Conservation (phyloP, 805 yeast genomes). For the Starmerella ratchasimensis region DNA sequence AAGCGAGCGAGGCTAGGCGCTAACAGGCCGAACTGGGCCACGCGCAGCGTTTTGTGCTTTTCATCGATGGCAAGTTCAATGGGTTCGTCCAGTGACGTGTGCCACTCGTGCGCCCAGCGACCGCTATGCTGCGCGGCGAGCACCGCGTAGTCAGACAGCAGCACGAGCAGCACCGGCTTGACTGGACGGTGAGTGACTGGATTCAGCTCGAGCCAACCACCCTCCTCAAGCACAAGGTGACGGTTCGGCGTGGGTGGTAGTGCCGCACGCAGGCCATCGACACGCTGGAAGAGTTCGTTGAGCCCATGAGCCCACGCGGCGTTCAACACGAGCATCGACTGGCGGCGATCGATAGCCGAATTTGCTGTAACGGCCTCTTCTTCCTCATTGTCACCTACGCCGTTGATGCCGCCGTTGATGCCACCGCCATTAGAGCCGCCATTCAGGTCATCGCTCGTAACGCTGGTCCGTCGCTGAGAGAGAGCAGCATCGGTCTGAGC, state of each 20-base stretch:
- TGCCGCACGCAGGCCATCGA: slow-evolving; percentile 80
- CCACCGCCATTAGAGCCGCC: slow-evolving; percentile 2
- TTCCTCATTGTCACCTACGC: slow-evolving; percentile 4
- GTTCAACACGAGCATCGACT: slow-evolving; percentile 58
- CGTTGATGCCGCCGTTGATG: slow-evolving; percentile 1
- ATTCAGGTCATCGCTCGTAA: slow-evolving; percentile 18
- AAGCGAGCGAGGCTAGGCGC: slow-evolving; percentile 13
- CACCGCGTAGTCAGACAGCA: slow-evolving; percentile 63
- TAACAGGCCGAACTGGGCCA: slow-evolving; percentile 28
- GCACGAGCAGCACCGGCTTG: slow-evolving; percentile 59
- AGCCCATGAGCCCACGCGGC: slow-evolving; percentile 70
- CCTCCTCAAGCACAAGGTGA: slow-evolving; percentile 65
- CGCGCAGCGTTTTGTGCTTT: slow-evolving; percentile 29
- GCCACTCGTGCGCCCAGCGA: slow-evolving; percentile 53
- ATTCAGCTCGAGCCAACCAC: slow-evolving; percentile 76
- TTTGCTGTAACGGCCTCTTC: neutral
- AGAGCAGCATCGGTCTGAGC: slow-evolving; percentile 9
- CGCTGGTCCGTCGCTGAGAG: slow-evolving; percentile 5
- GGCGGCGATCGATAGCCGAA: slow-evolving; percentile 55
- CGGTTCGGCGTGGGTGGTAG: slow-evolving; percentile 65
- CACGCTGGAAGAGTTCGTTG: slow-evolving; percentile 57
- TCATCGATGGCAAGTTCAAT: slow-evolving; percentile 25
- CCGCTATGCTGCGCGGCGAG: slow-evolving; percentile 50
- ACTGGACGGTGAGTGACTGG: slow-evolving; percentile 72
- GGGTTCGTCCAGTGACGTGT: slow-evolving; percentile 59